Evolutionary conservation across 805 yeast genomes (phyloP).

Genomic region (Candida jianshihensis): DNA sequence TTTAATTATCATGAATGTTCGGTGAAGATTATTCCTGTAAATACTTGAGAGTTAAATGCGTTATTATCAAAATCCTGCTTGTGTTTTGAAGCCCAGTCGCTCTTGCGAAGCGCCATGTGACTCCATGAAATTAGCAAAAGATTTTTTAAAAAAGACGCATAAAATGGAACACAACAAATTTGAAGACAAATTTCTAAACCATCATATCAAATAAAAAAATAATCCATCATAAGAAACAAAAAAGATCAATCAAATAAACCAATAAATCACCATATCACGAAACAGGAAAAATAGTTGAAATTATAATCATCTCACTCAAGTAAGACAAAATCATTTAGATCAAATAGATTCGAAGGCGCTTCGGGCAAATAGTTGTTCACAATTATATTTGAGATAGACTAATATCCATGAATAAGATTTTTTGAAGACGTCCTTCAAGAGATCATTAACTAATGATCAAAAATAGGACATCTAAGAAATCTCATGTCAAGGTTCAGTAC

Average conservation of each 20-base stretch:
- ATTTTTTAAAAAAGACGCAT: background rate
- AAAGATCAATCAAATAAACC: background rate
- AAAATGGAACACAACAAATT: background rate
- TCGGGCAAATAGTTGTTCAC: too few species aligned
- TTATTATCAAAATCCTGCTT: too few species aligned
- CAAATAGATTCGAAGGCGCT: constrained; percentile 27
- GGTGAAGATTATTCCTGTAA: too few species aligned
- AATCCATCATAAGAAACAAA: background rate
- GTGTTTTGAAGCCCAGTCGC: background rate
- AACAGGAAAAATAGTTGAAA: background rate
- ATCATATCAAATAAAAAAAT: background rate
- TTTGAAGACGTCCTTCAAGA: constrained; percentile 4
- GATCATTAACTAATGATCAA: constrained; percentile 4
- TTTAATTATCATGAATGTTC: background rate
- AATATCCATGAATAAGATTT: background rate
- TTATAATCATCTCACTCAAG: constrained; percentile 7
- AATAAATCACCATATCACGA: too few species aligned
- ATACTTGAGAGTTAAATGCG: too few species aligned
- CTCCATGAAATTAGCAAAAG: background rate
- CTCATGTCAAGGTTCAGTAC: background rate
- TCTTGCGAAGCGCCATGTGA: background rate
- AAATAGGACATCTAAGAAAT: constrained; percentile 4
- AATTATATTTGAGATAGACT: too few species aligned
- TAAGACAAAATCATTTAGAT: constrained; percentile 24
- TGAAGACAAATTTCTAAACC: too few species aligned